phyloP scores from a whole-genome alignment of 495 filamentous ascomycete species.

The Lasiosphaeria hispida region DNA sequence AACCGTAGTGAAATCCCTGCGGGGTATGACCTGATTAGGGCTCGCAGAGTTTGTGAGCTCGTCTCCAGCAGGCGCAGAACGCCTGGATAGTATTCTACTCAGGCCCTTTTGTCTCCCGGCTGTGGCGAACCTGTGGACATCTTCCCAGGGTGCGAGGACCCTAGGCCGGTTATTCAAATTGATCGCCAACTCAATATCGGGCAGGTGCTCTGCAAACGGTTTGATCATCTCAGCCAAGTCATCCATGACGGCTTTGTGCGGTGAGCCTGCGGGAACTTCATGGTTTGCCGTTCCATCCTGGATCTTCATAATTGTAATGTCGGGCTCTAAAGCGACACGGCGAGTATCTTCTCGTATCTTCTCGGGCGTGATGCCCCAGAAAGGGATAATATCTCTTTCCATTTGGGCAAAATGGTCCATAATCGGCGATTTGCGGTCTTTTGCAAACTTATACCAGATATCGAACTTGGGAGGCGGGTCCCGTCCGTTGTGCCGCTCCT shows the following conservation, averaged over 20 bases:
- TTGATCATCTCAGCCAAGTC: slow-evolving; percentile 64
- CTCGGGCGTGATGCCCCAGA: slow-evolving; percentile 65
- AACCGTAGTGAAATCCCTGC: slow-evolving; percentile 26
- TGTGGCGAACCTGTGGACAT: slow-evolving; percentile 40
- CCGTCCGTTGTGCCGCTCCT: slow-evolving; percentile 51
- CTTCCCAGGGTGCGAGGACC: slow-evolving; percentile 67
- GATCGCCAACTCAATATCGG: slow-evolving; percentile 78
- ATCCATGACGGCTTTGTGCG: slow-evolving; percentile 56
- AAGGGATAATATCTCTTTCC: slow-evolving; percentile 65
- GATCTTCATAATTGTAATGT: slow-evolving; percentile 43
- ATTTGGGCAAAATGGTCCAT: slow-evolving; percentile 79
- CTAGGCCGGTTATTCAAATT: slow-evolving; percentile 78
- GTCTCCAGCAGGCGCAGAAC: neutral
- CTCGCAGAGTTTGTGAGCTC: neutral
- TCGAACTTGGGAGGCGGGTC: slow-evolving; percentile 65
- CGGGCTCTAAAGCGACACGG: slow-evolving; percentile 37
- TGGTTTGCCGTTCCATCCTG: slow-evolving; percentile 48
- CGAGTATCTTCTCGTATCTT: slow-evolving; percentile 51
- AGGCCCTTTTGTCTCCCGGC: slow-evolving; percentile 32
- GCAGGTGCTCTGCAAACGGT: slow-evolving; percentile 65
- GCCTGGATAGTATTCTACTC: slow-evolving; percentile 34
- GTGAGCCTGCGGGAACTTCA: slow-evolving; percentile 41
- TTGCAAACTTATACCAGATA: slow-evolving; percentile 73
- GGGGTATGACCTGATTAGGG: neutral
- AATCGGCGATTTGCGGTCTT: slow-evolving; percentile 57